Base-by-base conservation (phyloP, 208 protist genomes). In the Zelonia costaricensis region DNA sequence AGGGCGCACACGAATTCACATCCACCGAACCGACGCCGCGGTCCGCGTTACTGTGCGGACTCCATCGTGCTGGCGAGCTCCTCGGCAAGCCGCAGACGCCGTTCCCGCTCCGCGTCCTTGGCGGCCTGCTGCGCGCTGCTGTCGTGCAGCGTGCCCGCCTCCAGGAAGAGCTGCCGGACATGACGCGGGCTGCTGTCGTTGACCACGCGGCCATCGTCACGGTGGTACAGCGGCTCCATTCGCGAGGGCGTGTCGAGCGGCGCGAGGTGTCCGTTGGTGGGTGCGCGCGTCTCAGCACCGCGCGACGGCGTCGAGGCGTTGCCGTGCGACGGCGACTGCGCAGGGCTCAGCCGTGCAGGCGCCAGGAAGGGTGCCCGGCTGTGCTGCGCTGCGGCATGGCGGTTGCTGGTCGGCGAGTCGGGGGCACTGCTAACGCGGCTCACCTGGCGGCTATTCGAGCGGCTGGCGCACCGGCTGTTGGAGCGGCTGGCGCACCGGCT, bases 31-130 rank as follows among this genome's bases (percentile, higher is more conserved):
- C n/a, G n/a, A n/a, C n/a, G n/a, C n/a, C n/a, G n/a, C n/a, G n/a
- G n/a, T 10, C 9, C 47, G 13, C 30, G 18, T 9, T 22, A 12
- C 10, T 0, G 27, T n/a, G 36, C 54, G 1, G 53, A 43, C 22
- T 59, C 54, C 46, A 56, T 62, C 5, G 58, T 23, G 1, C 16
- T 15, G 3, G 65, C 51, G 12, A 72, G 49, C 28, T 47, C 33
- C 6, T 55, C 57, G 27, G 57, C 43, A 18, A 44, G n/a, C 0
- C 35, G 51, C 1, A 65, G 57, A 1, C 57, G 56, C 12, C 58
- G 65, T 42, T 63, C 46, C 7, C 57, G 65, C 45, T 57, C 39
- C 30, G 39, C 16, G 25, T 51, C 47, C 9, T 0, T n/a, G 6
- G 31, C n/a, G 2, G n/a, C 47, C 27, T 56, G 36, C 1, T n/a